These are phyloP conservation scores for Hygrophila difformis DNA, from an alignment of 257 asterid genomes.

Conservation along the genomic window DNA sequence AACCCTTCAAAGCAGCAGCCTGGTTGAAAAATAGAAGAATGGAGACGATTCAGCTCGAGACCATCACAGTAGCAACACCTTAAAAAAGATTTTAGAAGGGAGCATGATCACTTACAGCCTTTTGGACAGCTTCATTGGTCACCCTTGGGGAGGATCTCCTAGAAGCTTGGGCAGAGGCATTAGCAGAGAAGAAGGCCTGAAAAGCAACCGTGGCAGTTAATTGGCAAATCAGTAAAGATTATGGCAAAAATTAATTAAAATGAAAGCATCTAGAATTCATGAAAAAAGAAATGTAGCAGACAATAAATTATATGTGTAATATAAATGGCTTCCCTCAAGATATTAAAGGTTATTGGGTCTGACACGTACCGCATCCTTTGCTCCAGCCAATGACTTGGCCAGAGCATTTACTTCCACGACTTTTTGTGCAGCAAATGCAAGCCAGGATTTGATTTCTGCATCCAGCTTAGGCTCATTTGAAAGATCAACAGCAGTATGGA, in stretches of 20 bases:
- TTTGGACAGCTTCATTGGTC: conserved; percentile 63
- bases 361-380: conserved; percentile 45
- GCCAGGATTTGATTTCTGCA: conserved; percentile 64
- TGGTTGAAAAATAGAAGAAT: conserved; percentile 1
- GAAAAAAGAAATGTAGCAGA: no score
- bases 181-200: conserved; percentile 60
- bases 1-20: conserved; percentile 66
- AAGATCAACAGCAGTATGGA: conserved; percentile 73
- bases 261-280: no score
- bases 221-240: neutral
- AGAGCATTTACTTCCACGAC: conserved; percentile 65
- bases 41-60: conserved; percentile 1
- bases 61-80: neutral
- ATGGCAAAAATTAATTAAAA: conserved; percentile 2
- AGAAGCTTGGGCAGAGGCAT: conserved; percentile 71
- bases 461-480: conserved; percentile 63
- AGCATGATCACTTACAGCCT: conserved; percentile 49
- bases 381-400: conserved; percentile 64
- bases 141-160: conserved; percentile 68
- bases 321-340: neutral
- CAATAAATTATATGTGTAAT: neutral
- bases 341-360: neutral
- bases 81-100: neutral
- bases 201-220: neutral
- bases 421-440: conserved; percentile 82